Base-by-base conservation (phyloP, 805 yeast species). In the Starmerella lactis-condensi region DNA sequence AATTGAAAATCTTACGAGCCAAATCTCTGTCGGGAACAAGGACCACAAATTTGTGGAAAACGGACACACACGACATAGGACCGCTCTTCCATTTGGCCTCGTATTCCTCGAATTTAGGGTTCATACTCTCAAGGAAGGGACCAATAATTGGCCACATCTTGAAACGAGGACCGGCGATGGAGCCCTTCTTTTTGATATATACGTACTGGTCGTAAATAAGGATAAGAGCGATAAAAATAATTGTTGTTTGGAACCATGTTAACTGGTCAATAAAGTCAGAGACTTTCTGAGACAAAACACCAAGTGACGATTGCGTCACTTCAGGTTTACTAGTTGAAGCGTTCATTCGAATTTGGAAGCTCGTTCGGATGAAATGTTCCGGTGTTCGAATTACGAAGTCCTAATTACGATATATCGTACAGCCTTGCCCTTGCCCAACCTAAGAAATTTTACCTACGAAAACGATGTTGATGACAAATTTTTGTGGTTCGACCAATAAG, bases 81-180 rank as follows among this genome's bases (percentile, higher is more conserved):
- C 98, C 98, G 5, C 89, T 73, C 46, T 68, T 71, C 98, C 98
- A 89, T 54, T 89, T 89, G 30, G 78, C 78, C 53, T 69, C 62
- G 55, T 89, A 89, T 49, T 76, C 93, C 50, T 77, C 93, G 52
- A 89, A 89, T 52, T 85, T 83, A 14, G 98, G 98, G 59, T 89
- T 85, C 51, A 89, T 61, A 12, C 89, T 73, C 52, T 89, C 95
- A 54, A 89, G 61, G 46, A 89, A 89, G 3, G 98, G 96, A 2
- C 98, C 98, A 44, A 89, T 83, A 30, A 89, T 62, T 2, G 98
- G 98, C 82, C 92, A 85, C 35, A 82, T 47, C 56, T 89, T 89
- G 53, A 64, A 72, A 27, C 59, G 56, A 10, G 95, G 98, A 15
- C 98, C 98, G 6, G 81, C 94, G 52, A 85, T 81, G 21, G 67